These are phyloP conservation scores for Phyllostachys edulis DNA, from an alignment of 176 grass and related monocot species.

Conservation along the genomic window DNA sequence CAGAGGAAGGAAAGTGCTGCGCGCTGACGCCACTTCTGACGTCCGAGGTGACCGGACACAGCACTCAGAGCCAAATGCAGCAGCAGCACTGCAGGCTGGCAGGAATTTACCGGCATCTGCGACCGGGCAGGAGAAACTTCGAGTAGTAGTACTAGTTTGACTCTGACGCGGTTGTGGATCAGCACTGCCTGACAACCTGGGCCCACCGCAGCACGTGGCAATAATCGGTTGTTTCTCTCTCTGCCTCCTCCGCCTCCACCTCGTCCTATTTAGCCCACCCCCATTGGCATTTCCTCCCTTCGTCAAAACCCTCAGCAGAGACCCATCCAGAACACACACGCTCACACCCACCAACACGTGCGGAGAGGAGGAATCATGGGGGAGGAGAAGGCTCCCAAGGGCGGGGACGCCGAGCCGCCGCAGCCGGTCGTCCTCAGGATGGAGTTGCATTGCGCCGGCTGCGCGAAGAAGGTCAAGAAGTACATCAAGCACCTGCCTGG, in stretches of 20 bases:
- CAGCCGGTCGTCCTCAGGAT: constrained; percentile 51
- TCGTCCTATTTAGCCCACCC: constrained; percentile 15
- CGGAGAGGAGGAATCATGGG: constrained; percentile 28
- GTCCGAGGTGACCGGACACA: neutral
- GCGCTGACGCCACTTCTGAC: neutral
- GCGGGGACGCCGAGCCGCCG: constrained; percentile 5
- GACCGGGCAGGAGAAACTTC: neutral
- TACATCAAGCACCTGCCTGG: constrained; percentile 45
- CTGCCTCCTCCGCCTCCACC: neutral
- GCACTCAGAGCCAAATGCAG: neutral
- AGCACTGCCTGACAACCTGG: neutral
- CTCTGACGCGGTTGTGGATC: too few species aligned
- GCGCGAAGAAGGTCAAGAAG: constrained; percentile 68
- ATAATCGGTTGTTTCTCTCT: neutral
- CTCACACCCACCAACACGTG: neutral
- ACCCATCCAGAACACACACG: neutral
- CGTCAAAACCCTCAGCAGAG: constrained; percentile 14
- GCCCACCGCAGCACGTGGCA: neutral
- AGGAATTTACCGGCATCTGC: neutral
- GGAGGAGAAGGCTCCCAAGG: neutral
- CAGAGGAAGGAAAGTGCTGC: too few species aligned
- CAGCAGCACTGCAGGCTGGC: neutral
- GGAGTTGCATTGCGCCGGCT: constrained; percentile 75
- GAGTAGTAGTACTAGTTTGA: too few species aligned
- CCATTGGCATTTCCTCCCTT: neutral